phyloP scores from a whole-genome alignment of 306 rosid genomes.

The Trifolium dubium region DNA sequence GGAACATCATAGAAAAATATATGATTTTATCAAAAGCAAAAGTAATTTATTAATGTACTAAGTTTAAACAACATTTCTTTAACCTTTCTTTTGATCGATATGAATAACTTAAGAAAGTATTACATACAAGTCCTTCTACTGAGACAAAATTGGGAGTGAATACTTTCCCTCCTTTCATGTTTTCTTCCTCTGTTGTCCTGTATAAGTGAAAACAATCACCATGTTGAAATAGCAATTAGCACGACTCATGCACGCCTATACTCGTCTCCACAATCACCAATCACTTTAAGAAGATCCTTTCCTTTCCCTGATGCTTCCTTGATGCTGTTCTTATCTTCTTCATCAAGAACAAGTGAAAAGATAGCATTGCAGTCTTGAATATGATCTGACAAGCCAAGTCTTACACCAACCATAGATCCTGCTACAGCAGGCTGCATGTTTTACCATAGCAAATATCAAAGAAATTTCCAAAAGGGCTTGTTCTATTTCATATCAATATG shows the following conservation, averaged over 20 bases:
- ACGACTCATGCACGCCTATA: slow-evolving; percentile 72
- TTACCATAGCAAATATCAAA: slow-evolving; percentile 29
- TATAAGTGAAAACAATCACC: slow-evolving; percentile 16
- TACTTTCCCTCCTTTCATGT: neutral
- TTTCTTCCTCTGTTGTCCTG: slow-evolving; percentile 18
- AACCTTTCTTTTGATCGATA: slow-evolving; percentile 6
- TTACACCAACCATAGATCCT: slow-evolving; percentile 95
- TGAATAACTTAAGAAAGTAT: slow-evolving; percentile 22
- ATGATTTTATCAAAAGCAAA: neutral
- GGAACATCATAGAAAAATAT: neutral
- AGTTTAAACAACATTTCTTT: neutral
- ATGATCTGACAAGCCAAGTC: slow-evolving; percentile 96
- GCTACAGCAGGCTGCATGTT: slow-evolving; percentile 86
- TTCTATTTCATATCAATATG: slow-evolving; percentile 7
- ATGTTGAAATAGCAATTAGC: slow-evolving; percentile 17
- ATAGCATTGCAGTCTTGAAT: slow-evolving; percentile 69
- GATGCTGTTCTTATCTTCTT: slow-evolving; percentile 78
- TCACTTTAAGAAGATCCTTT: slow-evolving; percentile 79
- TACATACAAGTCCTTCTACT: slow-evolving; percentile 21
- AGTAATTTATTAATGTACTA: neutral
- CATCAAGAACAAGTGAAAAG: slow-evolving; percentile 85
- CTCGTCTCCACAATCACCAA: slow-evolving; percentile 98
- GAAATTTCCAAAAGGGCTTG: neutral
- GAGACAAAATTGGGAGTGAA: slow-evolving; percentile 31
- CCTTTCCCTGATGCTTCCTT: slow-evolving; percentile 73